Percentiles rank a stretch among this genome's conserved stretches.
Conservation (phyloP, 2,329 filamentous ascomycete species). For the Anisogramma anomala region DNA sequence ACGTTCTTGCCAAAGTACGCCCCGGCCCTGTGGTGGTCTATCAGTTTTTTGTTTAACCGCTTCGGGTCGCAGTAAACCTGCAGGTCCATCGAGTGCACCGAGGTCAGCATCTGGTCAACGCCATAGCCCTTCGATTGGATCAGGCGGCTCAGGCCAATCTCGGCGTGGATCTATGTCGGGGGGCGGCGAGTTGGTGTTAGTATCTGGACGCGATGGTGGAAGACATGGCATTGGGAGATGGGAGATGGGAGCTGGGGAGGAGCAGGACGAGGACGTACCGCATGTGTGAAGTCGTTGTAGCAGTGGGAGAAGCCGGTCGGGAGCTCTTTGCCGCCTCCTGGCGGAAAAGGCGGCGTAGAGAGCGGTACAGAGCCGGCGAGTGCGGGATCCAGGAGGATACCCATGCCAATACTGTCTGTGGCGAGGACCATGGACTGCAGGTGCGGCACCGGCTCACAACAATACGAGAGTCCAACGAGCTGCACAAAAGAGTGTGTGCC, state of each 20-base stretch:
- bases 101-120: conserved; percentile 23
- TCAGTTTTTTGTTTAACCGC: background rate
- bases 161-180: conserved; percentile 15
- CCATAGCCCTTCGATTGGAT: conserved; percentile 21
- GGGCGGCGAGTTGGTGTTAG: background rate
- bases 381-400: conserved; percentile 21
- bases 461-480: conserved; percentile 26
- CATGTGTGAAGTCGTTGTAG: conserved; percentile 2
- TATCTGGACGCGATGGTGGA: background rate
- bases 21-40: conserved; percentile 1
- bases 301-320: conserved; percentile 13
- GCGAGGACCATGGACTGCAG: conserved; percentile 26
- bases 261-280: background rate
- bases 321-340: conserved; percentile 16
- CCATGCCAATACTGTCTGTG: conserved; percentile 24
- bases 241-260: background rate
- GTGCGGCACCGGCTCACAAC: conserved; percentile 22
- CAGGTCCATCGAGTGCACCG: conserved; percentile 13
- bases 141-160: conserved; percentile 19
- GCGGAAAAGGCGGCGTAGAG: background rate
- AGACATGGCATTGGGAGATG: background rate
- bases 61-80: conserved; percentile 7
- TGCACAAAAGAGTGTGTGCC: conserved; percentile 7
- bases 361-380: conserved; percentile 15
- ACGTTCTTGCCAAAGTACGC: conserved; percentile 6